phyloP scores from a whole-genome alignment of 345 rosid genomes.

The Streptanthus diversifolius region DNA sequence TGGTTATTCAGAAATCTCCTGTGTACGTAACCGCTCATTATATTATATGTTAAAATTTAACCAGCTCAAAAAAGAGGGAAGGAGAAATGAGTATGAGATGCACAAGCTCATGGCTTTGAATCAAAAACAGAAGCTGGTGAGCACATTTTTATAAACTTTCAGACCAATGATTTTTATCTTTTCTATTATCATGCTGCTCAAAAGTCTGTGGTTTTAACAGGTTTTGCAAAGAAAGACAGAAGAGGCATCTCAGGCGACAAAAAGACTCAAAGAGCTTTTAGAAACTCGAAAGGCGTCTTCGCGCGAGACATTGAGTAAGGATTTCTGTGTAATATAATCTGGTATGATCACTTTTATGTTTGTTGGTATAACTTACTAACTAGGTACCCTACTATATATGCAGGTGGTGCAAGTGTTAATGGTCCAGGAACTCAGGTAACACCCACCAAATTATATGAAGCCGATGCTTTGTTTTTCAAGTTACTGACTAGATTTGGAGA shows the following conservation, averaged over 20 bases:
- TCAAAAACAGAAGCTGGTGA: conserved; percentile 96
- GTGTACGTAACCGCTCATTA: not conserved
- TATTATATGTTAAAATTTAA: not conserved
- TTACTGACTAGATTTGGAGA: not conserved
- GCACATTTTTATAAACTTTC: conserved; percentile 10
- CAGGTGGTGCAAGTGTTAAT: conserved; percentile 59
- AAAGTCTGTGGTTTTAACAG: conserved; percentile 34
- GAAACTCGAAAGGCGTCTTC: conserved; percentile 80
- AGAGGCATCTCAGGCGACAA: conserved; percentile 95
- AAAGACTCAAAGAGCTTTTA: conserved; percentile 86
- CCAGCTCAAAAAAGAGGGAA: conserved; percentile 97
- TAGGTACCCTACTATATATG: not conserved
- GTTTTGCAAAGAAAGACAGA: conserved; percentile 96
- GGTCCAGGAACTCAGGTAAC: conserved; percentile 85
- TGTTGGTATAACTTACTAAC: conserved; percentile 3
- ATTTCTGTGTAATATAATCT: conserved; percentile 11
- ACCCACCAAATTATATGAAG: conserved; percentile 16
- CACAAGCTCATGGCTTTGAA: conserved; percentile 91
- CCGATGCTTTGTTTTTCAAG: not conserved
- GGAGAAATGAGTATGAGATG: conserved; percentile 96
- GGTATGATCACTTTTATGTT: conserved; percentile 4
- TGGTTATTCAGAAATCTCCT: not conserved
- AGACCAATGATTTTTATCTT: not conserved
- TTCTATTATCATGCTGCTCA: conserved; percentile 1
- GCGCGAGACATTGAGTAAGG: conserved; percentile 52